These are phyloP conservation scores for Nemania sp. DNA, from an alignment of 2,329 filamentous ascomycete genomes.

Conservation along the genomic window DNA sequence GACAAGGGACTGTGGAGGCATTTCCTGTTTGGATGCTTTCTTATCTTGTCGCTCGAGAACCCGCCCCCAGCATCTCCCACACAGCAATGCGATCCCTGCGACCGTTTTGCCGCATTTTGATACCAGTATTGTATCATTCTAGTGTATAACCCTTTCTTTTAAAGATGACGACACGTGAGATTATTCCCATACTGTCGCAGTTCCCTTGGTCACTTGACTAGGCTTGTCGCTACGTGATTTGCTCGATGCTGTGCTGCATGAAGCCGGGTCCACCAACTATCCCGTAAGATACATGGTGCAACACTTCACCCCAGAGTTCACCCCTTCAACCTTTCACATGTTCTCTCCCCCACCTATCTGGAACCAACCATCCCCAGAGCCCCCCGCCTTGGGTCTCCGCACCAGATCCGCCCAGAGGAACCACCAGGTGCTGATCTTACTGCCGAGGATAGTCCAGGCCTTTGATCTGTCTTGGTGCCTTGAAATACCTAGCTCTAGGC, in stretches of 20 bases:
- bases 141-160: too few species aligned
- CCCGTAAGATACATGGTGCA: conserved; percentile 14
- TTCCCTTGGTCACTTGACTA: conserved; percentile 23
- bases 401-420: too few species aligned
- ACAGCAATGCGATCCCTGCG: neutral
- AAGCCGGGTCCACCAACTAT: conserved; percentile 16
- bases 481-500: too few species aligned
- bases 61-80: neutral
- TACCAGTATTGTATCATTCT: too few species aligned
- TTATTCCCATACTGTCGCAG: conserved; percentile 15
- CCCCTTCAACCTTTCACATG: neutral
- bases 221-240: conserved; percentile 22
- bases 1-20: conserved; percentile 9
- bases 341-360: neutral
- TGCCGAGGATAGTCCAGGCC: neutral
- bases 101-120: neutral
- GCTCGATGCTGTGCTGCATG: conserved; percentile 21
- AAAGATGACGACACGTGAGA: conserved; percentile 20
- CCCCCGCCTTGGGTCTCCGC: too few species aligned
- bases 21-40: conserved; percentile 14
- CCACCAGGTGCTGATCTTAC: neutral
- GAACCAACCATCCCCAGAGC: neutral
- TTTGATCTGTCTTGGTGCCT: neutral
- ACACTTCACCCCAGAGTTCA: neutral
- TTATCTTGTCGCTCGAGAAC: conserved; percentile 6